Percentiles rank a stretch among this genome's conserved stretches.
Evolutionary conservation across 805 yeast genomes (phyloP).

Genomic region (Wickerhamiella shivajii): DNA sequence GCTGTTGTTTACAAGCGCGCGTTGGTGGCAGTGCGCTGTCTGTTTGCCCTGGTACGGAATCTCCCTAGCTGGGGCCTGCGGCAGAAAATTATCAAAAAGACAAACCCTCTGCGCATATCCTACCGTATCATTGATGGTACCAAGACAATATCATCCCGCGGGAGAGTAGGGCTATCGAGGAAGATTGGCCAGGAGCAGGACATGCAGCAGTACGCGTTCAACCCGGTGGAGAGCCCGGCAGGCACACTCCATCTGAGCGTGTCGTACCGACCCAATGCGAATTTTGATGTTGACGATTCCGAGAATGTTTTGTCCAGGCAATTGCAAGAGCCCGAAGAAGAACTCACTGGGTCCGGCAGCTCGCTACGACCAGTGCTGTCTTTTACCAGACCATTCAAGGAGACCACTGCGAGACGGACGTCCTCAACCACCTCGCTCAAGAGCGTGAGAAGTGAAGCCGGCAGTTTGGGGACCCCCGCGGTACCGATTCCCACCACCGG

Average conservation of each 20-base stretch:
- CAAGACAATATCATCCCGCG: slow-evolving; percentile 62
- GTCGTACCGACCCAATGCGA: slow-evolving; percentile 59
- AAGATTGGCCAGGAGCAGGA: slow-evolving; percentile 38
- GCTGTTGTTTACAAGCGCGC: slow-evolving; percentile 62
- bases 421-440: too few species aligned
- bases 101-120: slow-evolving; percentile 34
- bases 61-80: slow-evolving; percentile 58
- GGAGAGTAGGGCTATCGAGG: slow-evolving; percentile 73
- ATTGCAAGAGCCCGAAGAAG: slow-evolving; percentile 33
- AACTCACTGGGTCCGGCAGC: slow-evolving; percentile 10
- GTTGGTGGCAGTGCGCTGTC: slow-evolving; percentile 54
- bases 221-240: slow-evolving; percentile 57
- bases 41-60: slow-evolving; percentile 49
- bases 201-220: slow-evolving; percentile 45
- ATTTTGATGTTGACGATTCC: slow-evolving; percentile 51
- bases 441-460: too few species aligned
- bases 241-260: slow-evolving; percentile 67
- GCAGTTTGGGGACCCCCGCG: too few species aligned
- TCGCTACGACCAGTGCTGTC: slow-evolving; percentile 24
- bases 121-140: slow-evolving; percentile 59
- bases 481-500: too few species aligned
- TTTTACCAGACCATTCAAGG: slow-evolving; percentile 14
- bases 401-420: too few species aligned
- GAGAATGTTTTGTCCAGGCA: slow-evolving; percentile 50
- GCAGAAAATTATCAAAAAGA: slow-evolving; percentile 30